Conservation (phyloP, 345 rosid species). For the Eucalyptus pauciflora region DNA sequence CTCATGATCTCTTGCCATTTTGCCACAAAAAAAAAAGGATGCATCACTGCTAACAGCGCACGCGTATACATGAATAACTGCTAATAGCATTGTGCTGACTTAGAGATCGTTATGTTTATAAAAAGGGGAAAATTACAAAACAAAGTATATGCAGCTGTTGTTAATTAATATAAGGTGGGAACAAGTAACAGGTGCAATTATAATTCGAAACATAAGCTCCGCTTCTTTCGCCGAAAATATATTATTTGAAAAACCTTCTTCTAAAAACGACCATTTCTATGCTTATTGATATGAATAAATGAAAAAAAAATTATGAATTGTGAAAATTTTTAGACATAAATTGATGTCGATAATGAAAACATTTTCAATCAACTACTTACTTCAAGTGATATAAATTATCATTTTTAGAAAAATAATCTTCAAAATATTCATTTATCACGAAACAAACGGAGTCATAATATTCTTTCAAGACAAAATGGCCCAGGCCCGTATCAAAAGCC, state of each 20-base stretch:
- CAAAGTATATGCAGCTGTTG: not conserved
- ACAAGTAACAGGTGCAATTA: not conserved
- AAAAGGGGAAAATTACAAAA: not conserved
- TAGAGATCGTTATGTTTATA: not conserved
- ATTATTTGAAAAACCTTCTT: no score
- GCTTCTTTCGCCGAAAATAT: not conserved
- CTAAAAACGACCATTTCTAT: no score
- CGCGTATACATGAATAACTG: not conserved
- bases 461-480: not conserved
- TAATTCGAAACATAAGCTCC: not conserved
- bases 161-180: not conserved
- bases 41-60: not conserved
- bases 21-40: not conserved
- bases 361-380: no score
- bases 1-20: not conserved
- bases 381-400: no score
- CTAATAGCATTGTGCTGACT: not conserved
- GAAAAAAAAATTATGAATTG: no score
- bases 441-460: fast-evolving
- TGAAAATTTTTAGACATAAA: no score
- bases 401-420: no score
- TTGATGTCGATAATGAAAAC: no score
- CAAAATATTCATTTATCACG: fast-evolving
- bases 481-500: not conserved
- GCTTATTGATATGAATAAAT: no score